Base-by-base conservation (phyloP, 2,329 filamentous ascomycete species). In the Emmonsia crescens region DNA sequence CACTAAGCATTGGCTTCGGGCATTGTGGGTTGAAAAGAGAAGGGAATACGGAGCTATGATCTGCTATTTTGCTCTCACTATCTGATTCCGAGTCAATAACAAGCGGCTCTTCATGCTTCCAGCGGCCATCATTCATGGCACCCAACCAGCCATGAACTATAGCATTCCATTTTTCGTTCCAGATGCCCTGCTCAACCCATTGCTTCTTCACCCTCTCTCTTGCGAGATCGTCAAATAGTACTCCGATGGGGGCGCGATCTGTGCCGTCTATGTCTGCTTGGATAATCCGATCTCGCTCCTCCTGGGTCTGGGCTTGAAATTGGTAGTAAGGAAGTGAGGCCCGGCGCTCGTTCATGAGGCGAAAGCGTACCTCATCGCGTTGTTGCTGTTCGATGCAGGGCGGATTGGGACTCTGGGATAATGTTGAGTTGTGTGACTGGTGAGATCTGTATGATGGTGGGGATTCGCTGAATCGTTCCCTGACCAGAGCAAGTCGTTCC, bases 131-230 rank as follows among this genome's bases (percentile, higher is more conserved):
- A 44, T n/a, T n/a, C n/a, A n/a, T n/a, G n/a, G n/a, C n/a, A n/a
- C n/a, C n/a, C n/a, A n/a, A n/a, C n/a, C n/a, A n/a, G n/a, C n/a
- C n/a, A n/a, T n/a, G n/a, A n/a, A n/a, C n/a, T n/a, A n/a, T n/a
- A 5, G 14, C 5, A 5, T 42, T 16, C 64, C 64, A 66, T 21
- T 64, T 57, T 38, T 64, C 49, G 16, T 64, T 65, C 65, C 65
- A 67, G 54, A 67, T 67, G 59, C 68, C 68, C 67, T 71, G 68
- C 62, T 68, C 67, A 48, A 69, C 51, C 68, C 66, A 72, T 52
- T 56, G 60, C 57, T 68, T 65, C 64, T 67, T 68, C 59, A 69
- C 58, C 1, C 9, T 66, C 61, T 68, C 51, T 1, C 33, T 5
- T 12, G 57, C 60, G 31, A 19, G 38, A 42, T 42, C 12, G 36